These are phyloP conservation scores for Pneumocystis sp. DNA, from an alignment of 1,139 yeast genomes.

Conservation along the genomic window DNA sequence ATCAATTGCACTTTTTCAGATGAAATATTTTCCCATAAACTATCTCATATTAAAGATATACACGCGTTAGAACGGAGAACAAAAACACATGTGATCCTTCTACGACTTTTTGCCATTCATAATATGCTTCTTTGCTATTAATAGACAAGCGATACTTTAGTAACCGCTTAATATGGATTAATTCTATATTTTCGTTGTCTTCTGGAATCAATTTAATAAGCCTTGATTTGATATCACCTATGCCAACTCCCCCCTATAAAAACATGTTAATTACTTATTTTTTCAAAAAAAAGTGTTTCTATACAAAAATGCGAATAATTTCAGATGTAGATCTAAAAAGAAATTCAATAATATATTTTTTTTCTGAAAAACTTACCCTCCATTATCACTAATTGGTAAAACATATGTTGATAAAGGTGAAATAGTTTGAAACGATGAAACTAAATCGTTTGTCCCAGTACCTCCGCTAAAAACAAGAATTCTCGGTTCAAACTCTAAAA, in stretches of 20 bases:
- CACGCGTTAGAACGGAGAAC: no score
- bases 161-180: neutral
- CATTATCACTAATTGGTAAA: constrained; percentile 79
- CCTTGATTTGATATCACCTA: neutral
- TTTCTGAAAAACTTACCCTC: constrained; percentile 81
- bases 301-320: neutral
- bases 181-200: neutral
- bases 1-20: constrained; percentile 53
- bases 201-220: neutral
- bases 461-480: constrained; percentile 2
- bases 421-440: constrained; percentile 21
- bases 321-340: neutral
- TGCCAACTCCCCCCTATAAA: neutral
- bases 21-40: constrained; percentile 45
- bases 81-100: neutral
- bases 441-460: constrained; percentile 15
- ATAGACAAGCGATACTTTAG: neutral
- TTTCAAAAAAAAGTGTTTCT: neutral
- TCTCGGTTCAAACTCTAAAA: neutral
- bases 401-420: constrained; percentile 8
- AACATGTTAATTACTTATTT: neutral
- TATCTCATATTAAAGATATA: neutral
- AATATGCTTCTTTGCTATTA: neutral
- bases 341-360: neutral
- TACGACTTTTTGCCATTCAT: neutral